These are phyloP conservation scores for Cytospora paraplurivora DNA, from an alignment of 2,329 filamentous ascomycete species.

Conservation along the genomic window DNA sequence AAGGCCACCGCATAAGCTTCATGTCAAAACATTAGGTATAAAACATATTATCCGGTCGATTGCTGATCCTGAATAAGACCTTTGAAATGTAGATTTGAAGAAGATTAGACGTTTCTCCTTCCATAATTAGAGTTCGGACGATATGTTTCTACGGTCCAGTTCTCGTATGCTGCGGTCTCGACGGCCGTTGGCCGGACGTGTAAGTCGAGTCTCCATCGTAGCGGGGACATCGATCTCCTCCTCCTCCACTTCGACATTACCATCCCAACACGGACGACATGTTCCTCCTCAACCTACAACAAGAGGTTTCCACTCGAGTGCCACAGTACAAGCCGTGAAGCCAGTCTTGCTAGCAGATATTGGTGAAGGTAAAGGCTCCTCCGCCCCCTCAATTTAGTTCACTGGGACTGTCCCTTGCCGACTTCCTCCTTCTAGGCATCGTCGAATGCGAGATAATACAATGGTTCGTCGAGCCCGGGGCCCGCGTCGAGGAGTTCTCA, in stretches of 20 bases:
- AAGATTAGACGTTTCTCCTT: background rate
- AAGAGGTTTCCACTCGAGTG: conserved; percentile 55
- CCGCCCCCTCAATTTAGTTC: background rate
- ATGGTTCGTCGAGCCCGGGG: conserved; percentile 97
- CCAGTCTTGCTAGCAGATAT: conserved; percentile 84
- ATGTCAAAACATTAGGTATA: conserved; percentile 11
- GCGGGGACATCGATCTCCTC: background rate
- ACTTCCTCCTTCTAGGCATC: conserved; percentile 66
- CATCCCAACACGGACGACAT: conserved; percentile 10
- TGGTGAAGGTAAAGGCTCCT: conserved; percentile 68
- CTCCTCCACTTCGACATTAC: conserved; percentile 14
- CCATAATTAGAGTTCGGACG: conserved; percentile 8
- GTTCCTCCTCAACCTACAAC: background rate
- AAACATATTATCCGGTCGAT: conserved; percentile 8
- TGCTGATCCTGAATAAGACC: background rate
- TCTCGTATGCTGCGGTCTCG: conserved; percentile 54
- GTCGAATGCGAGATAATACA: conserved; percentile 99
- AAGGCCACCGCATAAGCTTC: conserved; percentile 10
- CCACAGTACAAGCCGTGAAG: conserved; percentile 62
- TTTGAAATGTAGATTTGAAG: conserved; percentile 9
- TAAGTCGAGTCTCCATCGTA: conserved; percentile 38
- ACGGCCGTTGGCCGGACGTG: conserved; percentile 49
- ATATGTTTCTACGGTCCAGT: conserved; percentile 59
- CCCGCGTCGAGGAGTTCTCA: conserved; percentile 95
- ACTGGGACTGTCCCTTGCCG: background rate